phyloP scores from a whole-genome alignment of 805 yeast species.

The Starmerella powellii region DNA sequence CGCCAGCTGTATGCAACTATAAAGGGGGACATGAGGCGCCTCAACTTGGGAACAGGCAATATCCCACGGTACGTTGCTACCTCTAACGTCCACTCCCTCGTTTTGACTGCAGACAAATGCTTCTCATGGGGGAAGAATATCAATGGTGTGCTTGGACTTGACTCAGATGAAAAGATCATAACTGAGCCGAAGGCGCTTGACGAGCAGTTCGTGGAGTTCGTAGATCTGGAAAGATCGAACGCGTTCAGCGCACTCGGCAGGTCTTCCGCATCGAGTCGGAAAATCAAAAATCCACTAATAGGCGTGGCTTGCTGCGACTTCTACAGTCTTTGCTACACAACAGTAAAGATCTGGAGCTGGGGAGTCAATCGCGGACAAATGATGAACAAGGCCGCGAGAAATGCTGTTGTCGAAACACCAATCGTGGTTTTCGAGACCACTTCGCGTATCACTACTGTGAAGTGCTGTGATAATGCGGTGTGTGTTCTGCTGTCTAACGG shows the following conservation, averaged over 20 bases:
- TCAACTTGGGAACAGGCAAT: constrained; percentile 3
- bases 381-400: constrained; percentile 9
- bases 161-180: constrained; percentile 12
- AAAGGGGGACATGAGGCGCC: not conserved
- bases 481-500: constrained; percentile 16
- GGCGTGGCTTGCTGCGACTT: constrained; percentile 17
- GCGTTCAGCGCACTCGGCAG: constrained; percentile 17
- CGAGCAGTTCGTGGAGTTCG: constrained; percentile 10
- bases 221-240: constrained; percentile 5
- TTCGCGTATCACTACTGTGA: constrained; percentile 12
- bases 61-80: constrained; percentile 11
- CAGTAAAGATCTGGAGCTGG: constrained; percentile 20
- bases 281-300: constrained; percentile 10
- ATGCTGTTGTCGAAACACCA: constrained; percentile 12
- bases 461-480: constrained; percentile 15
- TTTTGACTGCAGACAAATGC: constrained; percentile 15
- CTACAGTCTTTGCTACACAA: constrained; percentile 10
- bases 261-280: not conserved
- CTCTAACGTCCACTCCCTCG: constrained; percentile 16
- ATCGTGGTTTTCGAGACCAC: constrained; percentile 6
- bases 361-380: constrained; percentile 24
- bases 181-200: constrained; percentile 13
- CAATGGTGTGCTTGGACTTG: constrained; percentile 20
- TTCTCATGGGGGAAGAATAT: constrained; percentile 23
- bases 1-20: constrained; percentile 1